Conservation (phyloP, 1,284 basidiomycete genomes). For the Neolentinus lepideus region DNA sequence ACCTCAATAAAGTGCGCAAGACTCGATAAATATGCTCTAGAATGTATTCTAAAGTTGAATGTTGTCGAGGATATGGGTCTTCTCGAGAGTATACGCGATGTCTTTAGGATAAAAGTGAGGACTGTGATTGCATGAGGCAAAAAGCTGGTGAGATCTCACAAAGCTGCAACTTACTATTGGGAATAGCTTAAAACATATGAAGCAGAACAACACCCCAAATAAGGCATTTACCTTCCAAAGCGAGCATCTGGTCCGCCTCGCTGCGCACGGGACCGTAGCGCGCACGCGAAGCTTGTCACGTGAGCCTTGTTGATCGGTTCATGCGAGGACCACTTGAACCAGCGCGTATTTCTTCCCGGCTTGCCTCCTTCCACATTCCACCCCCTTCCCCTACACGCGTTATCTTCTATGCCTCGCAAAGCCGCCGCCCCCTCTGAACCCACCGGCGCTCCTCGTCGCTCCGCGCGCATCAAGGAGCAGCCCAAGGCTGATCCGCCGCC, state of each 20-base stretch:
- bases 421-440: constrained; percentile 31
- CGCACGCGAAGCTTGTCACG: neutral
- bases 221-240: constrained; percentile 8
- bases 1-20: too few species aligned
- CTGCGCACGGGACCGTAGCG: too few species aligned
- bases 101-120: too few species aligned
- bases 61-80: too few species aligned
- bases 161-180: too few species aligned
- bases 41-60: too few species aligned
- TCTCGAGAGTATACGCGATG: too few species aligned
- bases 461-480: neutral
- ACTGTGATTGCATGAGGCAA: too few species aligned
- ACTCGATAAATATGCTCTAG: too few species aligned
- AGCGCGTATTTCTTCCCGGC: constrained; percentile 7
- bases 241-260: neutral
- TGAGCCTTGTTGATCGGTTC: constrained; percentile 12
- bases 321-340: constrained; percentile 11
- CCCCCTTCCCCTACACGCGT: constrained; percentile 10
- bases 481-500: neutral
- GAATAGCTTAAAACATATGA: neutral
- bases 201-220: too few species aligned
- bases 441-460: neutral
- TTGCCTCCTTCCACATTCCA: constrained; percentile 9
- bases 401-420: constrained; percentile 58
- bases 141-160: too few species aligned